These are phyloP conservation scores for Wallacemonas sp. DNA, from an alignment of 208 protist species.

Conservation along the genomic window DNA sequence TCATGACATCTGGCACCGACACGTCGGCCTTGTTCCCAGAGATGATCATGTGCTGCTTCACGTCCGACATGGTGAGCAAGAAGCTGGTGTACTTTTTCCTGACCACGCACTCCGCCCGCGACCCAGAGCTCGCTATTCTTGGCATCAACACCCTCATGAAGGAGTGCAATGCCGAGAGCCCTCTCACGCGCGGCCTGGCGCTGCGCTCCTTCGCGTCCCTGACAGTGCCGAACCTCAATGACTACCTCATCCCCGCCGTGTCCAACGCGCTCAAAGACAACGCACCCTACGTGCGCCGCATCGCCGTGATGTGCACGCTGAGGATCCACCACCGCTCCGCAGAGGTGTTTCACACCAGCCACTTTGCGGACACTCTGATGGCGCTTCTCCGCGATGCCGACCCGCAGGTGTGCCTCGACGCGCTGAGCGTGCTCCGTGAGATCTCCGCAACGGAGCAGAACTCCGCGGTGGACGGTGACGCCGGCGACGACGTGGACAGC, in stretches of 20 bases:
- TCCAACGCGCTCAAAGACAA: conserved; percentile 75
- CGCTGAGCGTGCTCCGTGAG: conserved; percentile 79
- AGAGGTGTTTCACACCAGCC: conserved; percentile 40
- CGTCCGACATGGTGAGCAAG: conserved; percentile 95
- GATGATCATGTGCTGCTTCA: conserved; percentile 90
- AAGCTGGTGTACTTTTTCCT: conserved; percentile 98
- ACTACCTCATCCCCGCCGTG: conserved; percentile 86
- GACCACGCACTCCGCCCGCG: conserved; percentile 88
- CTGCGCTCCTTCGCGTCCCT: conserved; percentile 93
- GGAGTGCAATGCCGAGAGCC: conserved; percentile 91
- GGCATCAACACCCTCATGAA: conserved; percentile 96
- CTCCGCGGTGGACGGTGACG: not conserved
- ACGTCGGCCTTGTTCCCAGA: conserved; percentile 92
- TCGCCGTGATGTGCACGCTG: conserved; percentile 85
- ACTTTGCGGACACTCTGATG: conserved; percentile 52
- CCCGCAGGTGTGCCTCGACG: conserved; percentile 80
- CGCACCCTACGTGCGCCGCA: conserved; percentile 94
- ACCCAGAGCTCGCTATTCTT: conserved; percentile 93
- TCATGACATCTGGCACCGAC: conserved; percentile 97
- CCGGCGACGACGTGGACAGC: conserved; percentile 18
- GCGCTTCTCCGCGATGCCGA: conserved; percentile 88
- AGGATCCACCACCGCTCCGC: conserved; percentile 77
- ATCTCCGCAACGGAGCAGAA: conserved; percentile 48
- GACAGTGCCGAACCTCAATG: conserved; percentile 52
- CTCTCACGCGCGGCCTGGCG: conserved; percentile 95